Base-by-base conservation (phyloP, 1,139 yeast genomes). In the Debaryomyces fabryi region DNA sequence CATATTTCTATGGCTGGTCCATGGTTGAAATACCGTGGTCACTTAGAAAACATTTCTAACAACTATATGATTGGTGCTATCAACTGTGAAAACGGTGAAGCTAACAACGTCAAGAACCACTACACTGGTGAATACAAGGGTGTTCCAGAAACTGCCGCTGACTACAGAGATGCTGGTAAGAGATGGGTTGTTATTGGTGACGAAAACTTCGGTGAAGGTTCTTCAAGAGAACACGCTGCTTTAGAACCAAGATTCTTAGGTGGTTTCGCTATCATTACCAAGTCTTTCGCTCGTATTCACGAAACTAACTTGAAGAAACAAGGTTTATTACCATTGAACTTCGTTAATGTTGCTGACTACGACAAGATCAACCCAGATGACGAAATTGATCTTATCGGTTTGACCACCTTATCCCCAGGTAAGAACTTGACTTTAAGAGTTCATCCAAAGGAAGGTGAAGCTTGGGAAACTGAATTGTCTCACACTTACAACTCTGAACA, bases 21-120 rank as follows among this genome's bases (percentile, higher is more conserved):
- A 71, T 93, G 99, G 99, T 89, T 93, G 83, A 93, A 93, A 82
- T 93, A 93, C 96, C 90, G 98, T 83, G 99, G 99, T 80, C 99
- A 93, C 81, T 83, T 93, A 79, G 95, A 91, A 81, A 93, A 93
- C 86, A 93, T 93, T 71, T 91, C 98, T 66, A 90, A 92, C 83
- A 93, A 93, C 83, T 91, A 92, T 80, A 91, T 93, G 97, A 93
- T 93, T 82, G 99, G 99, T 81, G 99, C 98, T 62, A 91, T 85
- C 71, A 93, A 93, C 76, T 93, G 92, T 67, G 98, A 88, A 80
- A 93, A 93, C 76, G 90, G 86, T 63, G 91, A 93, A 82, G 96
- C 96, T 60, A 93, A 93, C 88, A 79, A 80, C 67, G 83, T 93
- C 63, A 88, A 82, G 82, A 90, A 93, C 83, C 86, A 81, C 68